phyloP scores from a whole-genome alignment of 2,329 filamentous ascomycete genomes.

The Aspergillus flavus region DNA sequence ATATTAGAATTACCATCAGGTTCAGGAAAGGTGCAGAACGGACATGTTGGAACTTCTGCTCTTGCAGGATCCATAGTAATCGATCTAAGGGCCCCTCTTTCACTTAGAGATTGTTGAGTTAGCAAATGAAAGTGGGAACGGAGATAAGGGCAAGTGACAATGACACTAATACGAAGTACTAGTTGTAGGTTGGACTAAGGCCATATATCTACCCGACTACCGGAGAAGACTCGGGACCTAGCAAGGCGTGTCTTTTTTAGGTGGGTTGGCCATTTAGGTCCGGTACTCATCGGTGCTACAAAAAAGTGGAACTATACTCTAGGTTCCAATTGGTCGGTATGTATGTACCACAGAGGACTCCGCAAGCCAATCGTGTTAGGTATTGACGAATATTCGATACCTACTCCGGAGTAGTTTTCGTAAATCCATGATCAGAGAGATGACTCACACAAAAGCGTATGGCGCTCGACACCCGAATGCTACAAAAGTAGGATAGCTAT shows the following conservation, averaged over 20 bases:
- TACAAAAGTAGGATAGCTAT: neutral
- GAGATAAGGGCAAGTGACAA: neutral
- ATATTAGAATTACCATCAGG: conserved; percentile 41
- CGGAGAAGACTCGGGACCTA: too few species aligned
- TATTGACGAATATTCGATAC: neutral
- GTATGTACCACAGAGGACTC: neutral
- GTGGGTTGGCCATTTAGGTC: neutral
- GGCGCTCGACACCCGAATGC: neutral
- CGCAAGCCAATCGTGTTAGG: neutral
- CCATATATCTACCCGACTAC: neutral
- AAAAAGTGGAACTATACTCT: neutral
- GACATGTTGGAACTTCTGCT: conserved; percentile 35
- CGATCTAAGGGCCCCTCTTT: neutral
- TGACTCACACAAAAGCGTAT: neutral
- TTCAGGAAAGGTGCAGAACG: conserved; percentile 50
- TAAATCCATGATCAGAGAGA: neutral
- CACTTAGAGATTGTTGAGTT: neutral
- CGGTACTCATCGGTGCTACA: neutral
- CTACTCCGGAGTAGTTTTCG: too few species aligned
- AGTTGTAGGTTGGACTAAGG: neutral
- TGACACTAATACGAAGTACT: neutral
- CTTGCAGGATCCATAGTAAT: conserved; percentile 23
- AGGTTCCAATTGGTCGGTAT: neutral
- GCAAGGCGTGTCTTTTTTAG: neutral
- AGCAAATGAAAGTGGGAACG: neutral